Conservation (phyloP, 495 filamentous ascomycete species). For the Hapsidospora chrysogenum region DNA sequence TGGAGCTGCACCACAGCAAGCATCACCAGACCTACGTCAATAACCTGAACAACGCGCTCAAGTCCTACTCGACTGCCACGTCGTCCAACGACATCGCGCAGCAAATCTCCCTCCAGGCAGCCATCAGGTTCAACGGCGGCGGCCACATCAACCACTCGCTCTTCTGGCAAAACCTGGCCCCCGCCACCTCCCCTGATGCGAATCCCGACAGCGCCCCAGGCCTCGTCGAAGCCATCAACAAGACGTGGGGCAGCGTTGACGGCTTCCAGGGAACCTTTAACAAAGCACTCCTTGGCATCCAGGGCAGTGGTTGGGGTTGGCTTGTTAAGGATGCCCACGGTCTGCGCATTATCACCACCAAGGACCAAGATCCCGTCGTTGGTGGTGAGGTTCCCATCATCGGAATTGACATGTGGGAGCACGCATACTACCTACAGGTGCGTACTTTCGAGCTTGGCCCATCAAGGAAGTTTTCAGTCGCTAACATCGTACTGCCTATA, state of each 20-base stretch:
- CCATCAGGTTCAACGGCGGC: slow-evolving; percentile 83
- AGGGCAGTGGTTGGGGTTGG: slow-evolving; percentile 68
- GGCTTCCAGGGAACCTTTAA: slow-evolving; percentile 65
- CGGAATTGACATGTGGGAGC: slow-evolving; percentile 94
- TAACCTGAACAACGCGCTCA: slow-evolving; percentile 45
- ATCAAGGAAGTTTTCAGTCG: background rate
- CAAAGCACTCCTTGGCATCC: slow-evolving; percentile 39
- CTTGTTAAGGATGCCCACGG: slow-evolving; percentile 74
- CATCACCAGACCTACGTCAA: slow-evolving; percentile 62
- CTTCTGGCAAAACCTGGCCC: slow-evolving; percentile 88
- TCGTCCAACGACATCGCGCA: slow-evolving; percentile 29
- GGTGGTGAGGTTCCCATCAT: slow-evolving; percentile 73
- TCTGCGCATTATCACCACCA: slow-evolving; percentile 62
- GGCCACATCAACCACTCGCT: slow-evolving; percentile 86
- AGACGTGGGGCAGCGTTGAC: slow-evolving; percentile 47
- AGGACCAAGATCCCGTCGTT: slow-evolving; percentile 87
- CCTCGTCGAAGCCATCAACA: slow-evolving; percentile 46
- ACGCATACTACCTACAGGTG: slow-evolving; percentile 61
- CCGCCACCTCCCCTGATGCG: slow-evolving; percentile 46
- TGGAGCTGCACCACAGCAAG: slow-evolving; percentile 69
- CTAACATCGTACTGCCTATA: slow-evolving; percentile 2
- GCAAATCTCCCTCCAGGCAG: slow-evolving; percentile 58
- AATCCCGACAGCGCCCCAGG: slow-evolving; percentile 41
- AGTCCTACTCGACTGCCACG: slow-evolving; percentile 33
- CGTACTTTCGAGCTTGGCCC: slow-evolving; percentile 38